A percentile compares a stretch with the other conserved stretches of the same genome.
phyloP scores from a whole-genome alignment of 257 asterid genomes.

The Solanum sejunctum region DNA sequence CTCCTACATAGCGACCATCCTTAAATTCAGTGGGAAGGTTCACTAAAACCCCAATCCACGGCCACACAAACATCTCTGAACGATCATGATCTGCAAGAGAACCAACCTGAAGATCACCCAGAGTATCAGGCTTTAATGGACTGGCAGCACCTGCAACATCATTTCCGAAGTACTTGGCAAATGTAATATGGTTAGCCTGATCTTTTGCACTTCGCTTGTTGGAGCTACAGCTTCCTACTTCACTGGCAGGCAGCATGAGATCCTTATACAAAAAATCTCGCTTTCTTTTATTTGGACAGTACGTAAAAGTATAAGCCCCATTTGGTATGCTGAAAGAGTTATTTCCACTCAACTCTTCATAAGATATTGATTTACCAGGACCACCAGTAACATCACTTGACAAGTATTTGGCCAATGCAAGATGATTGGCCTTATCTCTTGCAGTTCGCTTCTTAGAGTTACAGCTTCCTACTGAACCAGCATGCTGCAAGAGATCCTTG shows the following conservation, averaged over 20 bases:
- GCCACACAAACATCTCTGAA: slow-evolving; percentile 88
- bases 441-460: slow-evolving; percentile 43
- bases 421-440: slow-evolving; percentile 56
- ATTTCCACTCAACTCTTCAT: slow-evolving; percentile 35
- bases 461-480: slow-evolving; percentile 40
- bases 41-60: slow-evolving; percentile 75
- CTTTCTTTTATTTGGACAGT: slow-evolving; percentile 56
- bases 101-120: slow-evolving; percentile 19
- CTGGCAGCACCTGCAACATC: slow-evolving; percentile 24
- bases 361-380: slow-evolving; percentile 31
- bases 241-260: slow-evolving; percentile 57
- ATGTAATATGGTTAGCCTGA: slow-evolving; percentile 53
- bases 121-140: slow-evolving; percentile 24
- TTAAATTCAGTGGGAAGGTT: slow-evolving; percentile 44
- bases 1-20: slow-evolving; percentile 60
- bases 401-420: slow-evolving; percentile 57
- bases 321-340: slow-evolving; percentile 40
- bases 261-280: slow-evolving; percentile 37
- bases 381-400: slow-evolving; percentile 24
- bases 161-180: slow-evolving; percentile 54
- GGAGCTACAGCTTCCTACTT: slow-evolving; percentile 41
- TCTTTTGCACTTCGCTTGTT: slow-evolving; percentile 44
- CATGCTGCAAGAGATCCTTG: slow-evolving; percentile 69
- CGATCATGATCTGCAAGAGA: slow-evolving; percentile 40
- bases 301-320: slow-evolving; percentile 55